A percentile compares a stretch with the other conserved stretches of the same genome.
These are phyloP conservation scores for Cutaneotrichosporon sp. DNA, from an alignment of 1,284 basidiomycete species.

Conservation along the genomic window DNA sequence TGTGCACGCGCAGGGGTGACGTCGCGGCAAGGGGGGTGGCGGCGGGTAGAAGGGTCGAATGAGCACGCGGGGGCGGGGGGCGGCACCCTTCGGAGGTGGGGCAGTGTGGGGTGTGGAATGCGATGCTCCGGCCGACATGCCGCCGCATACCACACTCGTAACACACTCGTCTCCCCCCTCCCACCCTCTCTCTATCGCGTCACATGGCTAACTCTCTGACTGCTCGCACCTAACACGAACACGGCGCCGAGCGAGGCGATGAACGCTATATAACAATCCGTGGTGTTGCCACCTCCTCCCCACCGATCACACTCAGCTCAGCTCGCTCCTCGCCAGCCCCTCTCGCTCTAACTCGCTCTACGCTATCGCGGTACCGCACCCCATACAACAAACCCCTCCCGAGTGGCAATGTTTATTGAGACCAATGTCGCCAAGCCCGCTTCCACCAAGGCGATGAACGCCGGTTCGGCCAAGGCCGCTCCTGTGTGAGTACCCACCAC, in stretches of 20 bases:
- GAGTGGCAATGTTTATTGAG: slow-evolving; percentile 5
- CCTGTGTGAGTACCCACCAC: background rate
- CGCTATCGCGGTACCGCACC: slow-evolving; percentile 7
- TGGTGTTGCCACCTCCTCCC: background rate
- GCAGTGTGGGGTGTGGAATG: no score
- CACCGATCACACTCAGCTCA: background rate
- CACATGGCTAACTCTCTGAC: no score
- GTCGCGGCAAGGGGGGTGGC: no score
- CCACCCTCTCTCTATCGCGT: no score
- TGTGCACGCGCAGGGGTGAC: no score
- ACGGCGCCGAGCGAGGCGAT: background rate
- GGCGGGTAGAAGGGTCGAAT: no score
- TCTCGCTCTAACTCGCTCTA: background rate
- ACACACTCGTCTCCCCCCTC: no score
- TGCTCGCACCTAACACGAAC: no score
- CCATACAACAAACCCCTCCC: background rate
- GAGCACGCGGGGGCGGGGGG: no score
- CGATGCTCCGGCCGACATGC: no score
- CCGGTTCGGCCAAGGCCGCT: background rate
- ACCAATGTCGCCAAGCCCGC: background rate
- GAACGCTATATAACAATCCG: background rate
- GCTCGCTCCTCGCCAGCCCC: background rate
- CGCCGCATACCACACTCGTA: no score
- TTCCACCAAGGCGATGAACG: slow-evolving; percentile 5
- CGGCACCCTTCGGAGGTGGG: no score